phyloP scores from a whole-genome alignment of 495 filamentous ascomycete species.

The Neurospora sp. region DNA sequence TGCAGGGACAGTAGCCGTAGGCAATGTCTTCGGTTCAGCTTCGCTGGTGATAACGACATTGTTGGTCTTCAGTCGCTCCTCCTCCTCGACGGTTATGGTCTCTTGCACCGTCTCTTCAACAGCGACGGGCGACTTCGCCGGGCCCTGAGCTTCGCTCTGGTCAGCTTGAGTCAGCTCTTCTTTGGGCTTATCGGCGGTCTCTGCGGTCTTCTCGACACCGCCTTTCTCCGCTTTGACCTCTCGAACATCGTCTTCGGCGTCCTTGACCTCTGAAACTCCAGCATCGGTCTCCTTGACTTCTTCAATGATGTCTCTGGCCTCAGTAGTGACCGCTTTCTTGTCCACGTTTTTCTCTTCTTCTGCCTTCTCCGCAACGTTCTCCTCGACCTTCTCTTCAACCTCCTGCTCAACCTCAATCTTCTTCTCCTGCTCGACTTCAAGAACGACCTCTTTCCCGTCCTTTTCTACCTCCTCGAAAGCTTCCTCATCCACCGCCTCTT shows the following conservation, averaged over 20 bases:
- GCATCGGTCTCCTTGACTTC: background rate
- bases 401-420: conserved; percentile 2
- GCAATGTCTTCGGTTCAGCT: background rate
- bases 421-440: conserved; percentile 5
- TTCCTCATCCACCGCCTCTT: background rate
- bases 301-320: background rate
- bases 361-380: no score
- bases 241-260: background rate
- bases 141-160: background rate
- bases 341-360: background rate
- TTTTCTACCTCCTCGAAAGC: background rate
- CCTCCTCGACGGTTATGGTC: background rate
- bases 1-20: background rate
- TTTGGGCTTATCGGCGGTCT: background rate
- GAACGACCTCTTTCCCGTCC: background rate
- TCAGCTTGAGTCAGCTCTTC: background rate
- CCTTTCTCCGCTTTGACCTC: background rate
- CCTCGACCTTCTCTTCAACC: conserved; percentile 6
- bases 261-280: background rate
- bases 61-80: background rate
- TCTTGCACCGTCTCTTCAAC: background rate
- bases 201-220: background rate
- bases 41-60: background rate
- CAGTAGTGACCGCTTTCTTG: background rate
- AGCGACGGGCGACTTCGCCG: background rate